phyloP scores from a whole-genome alignment of 202 grass and related monocot species.

The Schoenoplectus tabernaemontani region DNA sequence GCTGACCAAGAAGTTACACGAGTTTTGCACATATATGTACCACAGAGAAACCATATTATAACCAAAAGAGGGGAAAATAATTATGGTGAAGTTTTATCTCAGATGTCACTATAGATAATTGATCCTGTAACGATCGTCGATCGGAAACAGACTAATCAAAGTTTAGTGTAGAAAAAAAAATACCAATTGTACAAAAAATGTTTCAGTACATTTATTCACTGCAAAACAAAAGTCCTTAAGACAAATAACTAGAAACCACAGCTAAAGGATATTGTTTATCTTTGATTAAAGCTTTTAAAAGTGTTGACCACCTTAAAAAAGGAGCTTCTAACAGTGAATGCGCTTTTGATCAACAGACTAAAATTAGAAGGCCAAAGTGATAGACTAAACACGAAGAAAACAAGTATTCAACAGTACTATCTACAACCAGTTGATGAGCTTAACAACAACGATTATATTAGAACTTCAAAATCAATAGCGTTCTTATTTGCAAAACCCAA shows the following conservation, averaged over 20 bases:
- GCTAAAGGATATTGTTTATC: neutral
- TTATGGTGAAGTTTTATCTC: neutral
- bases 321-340: neutral
- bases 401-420: neutral
- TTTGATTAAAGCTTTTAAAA: too few species aligned
- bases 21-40: neutral
- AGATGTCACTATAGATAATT: neutral
- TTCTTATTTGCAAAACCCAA: slow-evolving; percentile 9
- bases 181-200: neutral
- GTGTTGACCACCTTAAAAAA: too few species aligned
- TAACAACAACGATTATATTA: neutral
- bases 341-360: neutral
- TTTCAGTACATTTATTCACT: neutral
- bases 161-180: neutral
- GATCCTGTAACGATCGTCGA: neutral
- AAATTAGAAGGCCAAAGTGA: neutral
- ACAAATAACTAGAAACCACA: neutral
- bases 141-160: neutral
- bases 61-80: slow-evolving; percentile 2
- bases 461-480: neutral
- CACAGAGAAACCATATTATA: neutral
- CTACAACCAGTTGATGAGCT: neutral
- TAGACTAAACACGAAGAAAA: neutral
- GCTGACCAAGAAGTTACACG: neutral
- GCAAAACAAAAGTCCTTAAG: neutral